phyloP scores from a whole-genome alignment of 2,329 filamentous ascomycete genomes.

The Dothidotthia symphoricarpi region DNA sequence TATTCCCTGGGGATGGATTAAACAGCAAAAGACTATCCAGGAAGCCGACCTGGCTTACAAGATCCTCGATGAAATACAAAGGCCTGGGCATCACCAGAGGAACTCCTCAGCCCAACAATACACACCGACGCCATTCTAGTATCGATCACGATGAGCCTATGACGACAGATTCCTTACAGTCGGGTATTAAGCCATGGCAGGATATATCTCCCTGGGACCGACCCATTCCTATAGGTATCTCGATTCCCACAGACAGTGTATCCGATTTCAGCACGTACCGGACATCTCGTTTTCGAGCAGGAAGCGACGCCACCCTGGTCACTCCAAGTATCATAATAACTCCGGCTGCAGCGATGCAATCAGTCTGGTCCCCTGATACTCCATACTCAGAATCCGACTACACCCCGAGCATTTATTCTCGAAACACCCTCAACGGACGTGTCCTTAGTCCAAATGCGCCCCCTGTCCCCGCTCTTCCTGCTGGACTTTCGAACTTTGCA shows the following conservation, averaged over 20 bases:
- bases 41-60: conserved; percentile 34
- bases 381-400: conserved; percentile 57
- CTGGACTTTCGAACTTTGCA: conserved; percentile 17
- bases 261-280: conserved; percentile 40
- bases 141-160: conserved; percentile 24
- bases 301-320: conserved; percentile 35
- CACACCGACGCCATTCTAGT: conserved; percentile 15
- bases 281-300: conserved; percentile 37
- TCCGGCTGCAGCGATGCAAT: conserved; percentile 51
- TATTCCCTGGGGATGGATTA: conserved; percentile 39
- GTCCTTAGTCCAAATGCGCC: conserved; percentile 48
- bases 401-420: conserved; percentile 63
- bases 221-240: conserved; percentile 72
- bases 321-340: conserved; percentile 56
- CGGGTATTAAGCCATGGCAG: conserved; percentile 33
- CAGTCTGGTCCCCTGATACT: conserved; percentile 60
- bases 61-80: conserved; percentile 30
- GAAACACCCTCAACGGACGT: conserved; percentile 45
- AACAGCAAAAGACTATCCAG: conserved; percentile 20
- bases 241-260: conserved; percentile 58
- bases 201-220: conserved; percentile 67
- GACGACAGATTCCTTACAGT: conserved; percentile 31
- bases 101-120: conserved; percentile 29
- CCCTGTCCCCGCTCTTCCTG: conserved; percentile 47
- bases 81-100: conserved; percentile 39